phyloP scores from a whole-genome alignment of 2,329 filamentous ascomycete species.

The Verticillium tricorpus region DNA sequence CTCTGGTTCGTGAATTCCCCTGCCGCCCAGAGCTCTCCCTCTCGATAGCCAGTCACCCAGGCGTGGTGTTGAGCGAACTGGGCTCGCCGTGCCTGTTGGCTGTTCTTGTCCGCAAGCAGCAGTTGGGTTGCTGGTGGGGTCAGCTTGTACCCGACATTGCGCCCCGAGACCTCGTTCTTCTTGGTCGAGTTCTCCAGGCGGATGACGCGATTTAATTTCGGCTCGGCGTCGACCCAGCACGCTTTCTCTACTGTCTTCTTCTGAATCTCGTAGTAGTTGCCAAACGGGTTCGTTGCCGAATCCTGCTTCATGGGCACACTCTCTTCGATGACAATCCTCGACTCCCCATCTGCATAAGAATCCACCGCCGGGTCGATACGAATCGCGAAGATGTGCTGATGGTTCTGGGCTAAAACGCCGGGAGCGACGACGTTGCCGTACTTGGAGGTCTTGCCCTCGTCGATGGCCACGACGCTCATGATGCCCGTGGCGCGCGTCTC shows the following conservation, averaged over 20 bases:
- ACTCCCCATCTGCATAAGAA: constrained; percentile 35
- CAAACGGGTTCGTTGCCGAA: constrained; percentile 52
- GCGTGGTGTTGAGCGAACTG: constrained; percentile 40
- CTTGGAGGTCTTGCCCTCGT: constrained; percentile 42
- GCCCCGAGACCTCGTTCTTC: constrained; percentile 23
- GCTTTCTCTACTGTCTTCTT: constrained; percentile 42
- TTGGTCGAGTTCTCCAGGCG: constrained; percentile 40
- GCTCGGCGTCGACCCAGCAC: constrained; percentile 47
- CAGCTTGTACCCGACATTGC: constrained; percentile 23
- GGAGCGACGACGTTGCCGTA: constrained; percentile 61
- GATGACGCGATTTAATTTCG: constrained; percentile 44
- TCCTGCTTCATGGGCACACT: constrained; percentile 32
- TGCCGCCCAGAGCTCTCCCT: constrained; percentile 46
- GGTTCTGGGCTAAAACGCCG: constrained; percentile 62
- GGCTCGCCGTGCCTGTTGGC: constrained; percentile 2
- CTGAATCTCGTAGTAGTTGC: constrained; percentile 55
- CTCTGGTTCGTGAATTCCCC: constrained; percentile 50
- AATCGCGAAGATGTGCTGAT: constrained; percentile 65
- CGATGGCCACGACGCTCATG: constrained; percentile 56
- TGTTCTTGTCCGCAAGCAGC: not conserved
- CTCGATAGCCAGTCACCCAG: constrained; percentile 45
- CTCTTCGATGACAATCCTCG: constrained; percentile 42
- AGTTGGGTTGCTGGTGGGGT: constrained; percentile 3
- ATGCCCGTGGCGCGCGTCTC: constrained; percentile 65
- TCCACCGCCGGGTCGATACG: constrained; percentile 64